A percentile compares a stretch with the other conserved stretches of the same genome.
Evolutionary conservation across 2,329 filamentous ascomycete genomes (phyloP).

Genomic region (Alternaria atra): DNA sequence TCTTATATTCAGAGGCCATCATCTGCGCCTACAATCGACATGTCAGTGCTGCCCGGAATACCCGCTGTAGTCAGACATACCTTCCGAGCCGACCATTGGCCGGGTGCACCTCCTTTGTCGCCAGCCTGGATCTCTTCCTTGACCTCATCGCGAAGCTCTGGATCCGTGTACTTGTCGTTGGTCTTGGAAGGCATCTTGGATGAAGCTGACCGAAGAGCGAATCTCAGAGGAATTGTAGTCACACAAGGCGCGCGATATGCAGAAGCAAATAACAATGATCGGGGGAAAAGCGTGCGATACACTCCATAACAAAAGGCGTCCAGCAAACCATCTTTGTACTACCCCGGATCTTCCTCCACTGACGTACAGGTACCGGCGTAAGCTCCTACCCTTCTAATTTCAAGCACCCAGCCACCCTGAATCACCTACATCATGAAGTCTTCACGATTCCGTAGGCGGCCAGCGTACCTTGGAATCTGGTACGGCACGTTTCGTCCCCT

Average conservation of each 20-base stretch:
- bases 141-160: slow-evolving; percentile 56
- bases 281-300: slow-evolving; percentile 2
- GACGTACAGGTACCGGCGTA: slow-evolving; percentile 29
- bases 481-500: slow-evolving; percentile 7
- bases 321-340: slow-evolving; percentile 19
- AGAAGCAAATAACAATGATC: not conserved
- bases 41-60: not conserved
- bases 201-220: not conserved
- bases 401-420: slow-evolving; percentile 11
- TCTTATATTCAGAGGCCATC: slow-evolving; percentile 60
- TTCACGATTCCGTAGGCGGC: not conserved
- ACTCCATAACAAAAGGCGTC: slow-evolving; percentile 2
- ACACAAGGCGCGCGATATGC: not conserved
- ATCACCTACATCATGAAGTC: slow-evolving; percentile 26
- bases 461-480: slow-evolving; percentile 10
- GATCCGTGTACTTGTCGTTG: slow-evolving; percentile 58
- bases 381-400: slow-evolving; percentile 7
- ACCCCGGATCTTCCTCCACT: slow-evolving; percentile 23
- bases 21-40: slow-evolving; percentile 52
- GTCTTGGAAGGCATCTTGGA: slow-evolving; percentile 53
- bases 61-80: slow-evolving; percentile 27
- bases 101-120: slow-evolving; percentile 59
- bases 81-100: slow-evolving; percentile 61
- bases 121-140: slow-evolving; percentile 58
- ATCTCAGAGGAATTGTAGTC: not conserved